Percentiles rank a stretch among this genome's conserved stretches.
Evolutionary conservation across 2,329 filamentous ascomycete species (phyloP).

Genomic region (Madurella mycetomatis): DNA sequence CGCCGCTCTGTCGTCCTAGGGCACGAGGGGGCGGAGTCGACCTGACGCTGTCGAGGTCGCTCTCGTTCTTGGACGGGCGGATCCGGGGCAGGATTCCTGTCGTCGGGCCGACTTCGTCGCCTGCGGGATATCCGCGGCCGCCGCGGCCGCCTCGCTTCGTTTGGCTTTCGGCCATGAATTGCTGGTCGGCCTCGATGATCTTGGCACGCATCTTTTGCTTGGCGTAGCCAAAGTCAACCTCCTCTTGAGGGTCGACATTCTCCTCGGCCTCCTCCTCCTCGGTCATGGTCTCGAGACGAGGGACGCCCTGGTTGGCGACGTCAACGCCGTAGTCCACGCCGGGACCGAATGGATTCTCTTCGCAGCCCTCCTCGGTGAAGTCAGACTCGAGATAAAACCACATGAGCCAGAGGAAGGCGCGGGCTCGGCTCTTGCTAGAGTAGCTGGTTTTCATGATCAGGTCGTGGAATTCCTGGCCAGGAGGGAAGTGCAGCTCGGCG

Average conservation of each 20-base stretch:
- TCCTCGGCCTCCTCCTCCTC: conserved; percentile 62
- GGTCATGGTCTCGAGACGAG: conserved; percentile 60
- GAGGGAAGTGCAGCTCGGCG: conserved; percentile 86
- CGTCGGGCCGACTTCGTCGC: conserved; percentile 50
- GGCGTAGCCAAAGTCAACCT: conserved; percentile 64
- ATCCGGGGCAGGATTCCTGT: conserved; percentile 58
- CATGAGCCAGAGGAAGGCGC: conserved; percentile 93
- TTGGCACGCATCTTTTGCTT: conserved; percentile 71
- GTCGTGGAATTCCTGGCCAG: conserved; percentile 87
- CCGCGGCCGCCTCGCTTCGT: conserved; percentile 46
- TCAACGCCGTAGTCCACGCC: conserved; percentile 62
- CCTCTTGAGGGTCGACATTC: conserved; percentile 69
- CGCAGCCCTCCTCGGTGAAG: conserved; percentile 80
- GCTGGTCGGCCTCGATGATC: conserved; percentile 72
- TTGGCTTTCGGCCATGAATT: conserved; percentile 59
- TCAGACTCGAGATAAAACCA: conserved; percentile 99
- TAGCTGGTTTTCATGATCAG: conserved; percentile 86
- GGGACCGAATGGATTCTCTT: conserved; percentile 83
- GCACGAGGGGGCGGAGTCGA: conserved; percentile 48
- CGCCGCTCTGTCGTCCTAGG: conserved; percentile 32
- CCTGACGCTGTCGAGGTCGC: conserved; percentile 49
- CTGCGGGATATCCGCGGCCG: conserved; percentile 29
- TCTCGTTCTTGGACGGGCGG: conserved; percentile 58
- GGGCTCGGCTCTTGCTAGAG: conserved; percentile 76
- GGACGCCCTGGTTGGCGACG: conserved; percentile 65